phyloP scores from a whole-genome alignment of 345 rosid species.

The Physaria fendleri region DNA sequence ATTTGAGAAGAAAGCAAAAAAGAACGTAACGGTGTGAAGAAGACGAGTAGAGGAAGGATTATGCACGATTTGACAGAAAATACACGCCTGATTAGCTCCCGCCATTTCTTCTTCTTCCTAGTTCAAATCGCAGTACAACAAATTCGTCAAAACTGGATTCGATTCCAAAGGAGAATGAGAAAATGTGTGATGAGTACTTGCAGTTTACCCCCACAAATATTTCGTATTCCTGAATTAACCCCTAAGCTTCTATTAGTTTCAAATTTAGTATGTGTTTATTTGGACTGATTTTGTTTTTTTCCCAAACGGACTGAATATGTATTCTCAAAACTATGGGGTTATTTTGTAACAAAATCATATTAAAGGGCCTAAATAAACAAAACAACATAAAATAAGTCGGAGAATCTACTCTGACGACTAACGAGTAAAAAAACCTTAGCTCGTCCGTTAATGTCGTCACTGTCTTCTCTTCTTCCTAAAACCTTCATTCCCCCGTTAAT shows the following conservation, averaged over 20 bases:
- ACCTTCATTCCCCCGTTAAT: slow-evolving; percentile 9
- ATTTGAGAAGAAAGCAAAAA: slow-evolving; percentile 1
- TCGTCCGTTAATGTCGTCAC: slow-evolving; percentile 10
- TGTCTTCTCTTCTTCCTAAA: slow-evolving; percentile 8
- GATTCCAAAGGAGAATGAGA: no score
- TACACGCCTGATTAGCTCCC: slow-evolving; percentile 45
- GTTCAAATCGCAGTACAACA: background rate
- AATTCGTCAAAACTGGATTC: slow-evolving; percentile 8
- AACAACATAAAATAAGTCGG: background rate
- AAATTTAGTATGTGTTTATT: background rate
- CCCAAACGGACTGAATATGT: no score
- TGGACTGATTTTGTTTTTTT: no score
- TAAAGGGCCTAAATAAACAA: background rate
- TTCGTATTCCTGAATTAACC: background rate
- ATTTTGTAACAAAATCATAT: background rate
- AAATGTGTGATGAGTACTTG: background rate
- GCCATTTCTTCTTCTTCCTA: slow-evolving; percentile 40
- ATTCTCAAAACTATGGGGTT: background rate
- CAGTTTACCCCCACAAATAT: background rate
- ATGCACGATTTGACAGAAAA: slow-evolving; percentile 68
- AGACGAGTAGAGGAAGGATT: slow-evolving; percentile 40
- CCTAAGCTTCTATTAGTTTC: background rate
- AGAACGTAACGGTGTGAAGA: slow-evolving; percentile 48
- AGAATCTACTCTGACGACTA: background rate
- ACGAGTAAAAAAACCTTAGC: no score